Conservation (phyloP, 768 basidiomycete species). For the Clavulina sp. region DNA sequence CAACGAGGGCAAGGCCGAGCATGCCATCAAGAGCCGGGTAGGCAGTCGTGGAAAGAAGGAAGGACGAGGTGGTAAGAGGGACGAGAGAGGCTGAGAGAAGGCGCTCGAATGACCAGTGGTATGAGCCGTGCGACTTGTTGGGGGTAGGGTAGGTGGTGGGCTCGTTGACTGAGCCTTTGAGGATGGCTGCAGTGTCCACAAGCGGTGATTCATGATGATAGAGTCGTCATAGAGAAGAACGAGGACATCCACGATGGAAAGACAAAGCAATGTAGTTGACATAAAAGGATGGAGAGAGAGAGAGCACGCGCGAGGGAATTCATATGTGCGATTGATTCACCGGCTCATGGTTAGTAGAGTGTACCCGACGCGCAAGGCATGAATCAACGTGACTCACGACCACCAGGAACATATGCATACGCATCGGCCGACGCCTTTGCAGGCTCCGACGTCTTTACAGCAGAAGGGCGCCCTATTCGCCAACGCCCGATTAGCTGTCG, state of each 20-base stretch:
- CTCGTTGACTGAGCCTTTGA: constrained; percentile 89
- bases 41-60: constrained; percentile 52
- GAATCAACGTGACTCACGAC: constrained; percentile 13
- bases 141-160: constrained; percentile 77
- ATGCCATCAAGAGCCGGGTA: constrained; percentile 84
- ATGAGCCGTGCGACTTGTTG: constrained; percentile 67
- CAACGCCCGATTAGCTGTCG: too few relatives aligned
- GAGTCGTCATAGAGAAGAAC: background rate
- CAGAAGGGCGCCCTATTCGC: too few relatives aligned
- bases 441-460: background rate
- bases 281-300: background rate
- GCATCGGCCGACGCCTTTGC: background rate
- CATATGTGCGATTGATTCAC: too few relatives aligned
- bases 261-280: background rate
- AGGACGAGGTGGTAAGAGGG: constrained; percentile 74
- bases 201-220: background rate
- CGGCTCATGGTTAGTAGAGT: too few relatives aligned
- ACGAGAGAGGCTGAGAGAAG: constrained; percentile 74
- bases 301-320: too few relatives aligned
- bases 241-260: background rate
- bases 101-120: constrained; percentile 89
- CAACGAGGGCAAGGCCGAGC: constrained; percentile 68
- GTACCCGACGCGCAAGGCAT: too few relatives aligned
- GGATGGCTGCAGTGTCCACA: constrained; percentile 33
- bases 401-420: constrained; percentile 12